Conservation (phyloP, 179 eudicot genomes). For the Monotropa hypopitys region DNA sequence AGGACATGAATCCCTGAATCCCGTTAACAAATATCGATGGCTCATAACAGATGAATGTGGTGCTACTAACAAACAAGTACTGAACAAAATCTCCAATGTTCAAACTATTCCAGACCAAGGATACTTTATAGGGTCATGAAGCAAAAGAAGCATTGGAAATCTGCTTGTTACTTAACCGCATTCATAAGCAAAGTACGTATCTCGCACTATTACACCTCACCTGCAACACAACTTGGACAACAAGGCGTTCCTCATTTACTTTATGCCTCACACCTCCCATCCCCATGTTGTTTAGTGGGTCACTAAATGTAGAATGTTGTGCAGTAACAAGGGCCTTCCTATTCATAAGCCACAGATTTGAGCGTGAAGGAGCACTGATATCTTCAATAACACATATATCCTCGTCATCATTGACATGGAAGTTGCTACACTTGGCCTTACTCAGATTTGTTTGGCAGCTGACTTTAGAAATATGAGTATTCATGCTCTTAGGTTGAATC, state of each 20-base stretch:
- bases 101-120: background rate
- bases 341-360: slow-evolving; percentile 11
- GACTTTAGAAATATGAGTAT: slow-evolving; percentile 12
- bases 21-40: background rate
- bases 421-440: slow-evolving; percentile 14
- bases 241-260: slow-evolving; percentile 44
- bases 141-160: background rate
- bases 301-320: slow-evolving; percentile 15
- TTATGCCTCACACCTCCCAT: slow-evolving; percentile 23
- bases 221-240: slow-evolving; percentile 62
- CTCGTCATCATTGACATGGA: slow-evolving; percentile 26
- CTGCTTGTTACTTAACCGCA: background rate
- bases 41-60: background rate
- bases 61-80: background rate
- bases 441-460: slow-evolving; percentile 20
- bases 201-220: slow-evolving; percentile 21
- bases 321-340: slow-evolving; percentile 17
- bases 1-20: background rate
- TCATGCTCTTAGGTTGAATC: slow-evolving; percentile 10
- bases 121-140: background rate
- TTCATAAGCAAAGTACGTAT: background rate
- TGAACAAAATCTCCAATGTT: background rate
- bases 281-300: slow-evolving; percentile 23
- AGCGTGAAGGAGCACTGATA: slow-evolving; percentile 25
- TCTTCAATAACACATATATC: slow-evolving; percentile 62